Conservation (phyloP, 805 yeast genomes). For the Yamadazyma endophytica region DNA sequence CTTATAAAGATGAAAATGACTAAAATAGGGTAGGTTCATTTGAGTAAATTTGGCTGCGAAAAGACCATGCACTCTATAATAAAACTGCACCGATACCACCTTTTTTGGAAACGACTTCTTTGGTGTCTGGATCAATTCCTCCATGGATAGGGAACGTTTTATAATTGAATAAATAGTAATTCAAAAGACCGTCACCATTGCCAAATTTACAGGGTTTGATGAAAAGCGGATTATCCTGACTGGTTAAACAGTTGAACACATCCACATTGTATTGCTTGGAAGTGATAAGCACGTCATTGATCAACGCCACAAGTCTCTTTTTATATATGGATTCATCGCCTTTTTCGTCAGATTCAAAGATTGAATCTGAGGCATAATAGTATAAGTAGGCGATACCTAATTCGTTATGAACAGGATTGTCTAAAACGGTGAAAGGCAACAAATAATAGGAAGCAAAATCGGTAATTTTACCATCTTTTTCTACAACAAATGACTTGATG, state of each 20-base stretch:
- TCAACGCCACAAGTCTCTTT: slow-evolving; percentile 55
- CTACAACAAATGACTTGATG: slow-evolving; percentile 76
- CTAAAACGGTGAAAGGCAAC: slow-evolving; percentile 79
- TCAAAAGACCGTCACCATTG: slow-evolving; percentile 86
- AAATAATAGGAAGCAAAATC: slow-evolving; percentile 90
- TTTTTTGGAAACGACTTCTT: slow-evolving; percentile 46
- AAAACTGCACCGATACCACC: slow-evolving; percentile 92
- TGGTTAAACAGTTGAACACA: slow-evolving; percentile 88
- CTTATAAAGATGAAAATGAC: no score
- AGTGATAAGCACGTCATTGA: slow-evolving; percentile 71
- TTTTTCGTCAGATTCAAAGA: slow-evolving; percentile 20
- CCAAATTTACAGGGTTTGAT: slow-evolving; percentile 84
- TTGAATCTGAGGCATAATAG: slow-evolving; percentile 80
- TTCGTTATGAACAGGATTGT: slow-evolving; percentile 57
- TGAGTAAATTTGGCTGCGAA: background rate
- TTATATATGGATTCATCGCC: slow-evolving; percentile 42
- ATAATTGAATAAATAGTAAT: slow-evolving; percentile 90
- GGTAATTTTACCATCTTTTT: slow-evolving; percentile 60
- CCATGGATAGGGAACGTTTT: slow-evolving; percentile 76
- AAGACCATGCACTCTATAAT: no score
- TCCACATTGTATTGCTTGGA: slow-evolving; percentile 70
- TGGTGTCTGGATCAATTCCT: slow-evolving; percentile 60
- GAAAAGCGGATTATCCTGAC: slow-evolving; percentile 85
- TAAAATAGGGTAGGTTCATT: no score
- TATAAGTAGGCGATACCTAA: slow-evolving; percentile 84